Conservation (phyloP, 1,284 basidiomycete species). For the Paramarasmius palmivorus region DNA sequence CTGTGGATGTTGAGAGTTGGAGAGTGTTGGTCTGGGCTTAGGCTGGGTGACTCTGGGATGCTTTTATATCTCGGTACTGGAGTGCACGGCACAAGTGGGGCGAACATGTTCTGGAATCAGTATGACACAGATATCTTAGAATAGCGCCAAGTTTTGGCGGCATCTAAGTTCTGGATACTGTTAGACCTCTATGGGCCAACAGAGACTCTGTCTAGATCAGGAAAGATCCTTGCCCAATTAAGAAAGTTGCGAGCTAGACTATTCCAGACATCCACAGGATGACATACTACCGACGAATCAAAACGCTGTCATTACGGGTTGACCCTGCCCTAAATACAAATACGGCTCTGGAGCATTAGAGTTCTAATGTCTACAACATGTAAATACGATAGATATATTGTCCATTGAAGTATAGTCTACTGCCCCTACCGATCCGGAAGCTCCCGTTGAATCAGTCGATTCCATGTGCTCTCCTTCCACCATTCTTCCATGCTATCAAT, state of each 20-base stretch:
- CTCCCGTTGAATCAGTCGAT: conserved; percentile 80
- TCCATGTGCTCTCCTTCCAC: conserved; percentile 94
- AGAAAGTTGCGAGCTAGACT: neutral
- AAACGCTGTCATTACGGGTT: too few relatives aligned
- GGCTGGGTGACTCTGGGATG: too few relatives aligned
- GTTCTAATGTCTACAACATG: too few relatives aligned
- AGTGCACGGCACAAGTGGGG: too few relatives aligned
- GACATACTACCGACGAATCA: too few relatives aligned
- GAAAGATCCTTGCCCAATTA: neutral
- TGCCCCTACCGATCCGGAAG: conserved; percentile 73
- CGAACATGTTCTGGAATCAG: too few relatives aligned
- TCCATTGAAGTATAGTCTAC: neutral
- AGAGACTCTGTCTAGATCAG: neutral
- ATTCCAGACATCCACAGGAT: neutral
- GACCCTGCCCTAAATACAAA: too few relatives aligned
- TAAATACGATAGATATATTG: neutral
- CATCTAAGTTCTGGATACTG: neutral
- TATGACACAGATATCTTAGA: too few relatives aligned
- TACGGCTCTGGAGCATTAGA: too few relatives aligned
- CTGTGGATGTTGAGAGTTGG: neutral
- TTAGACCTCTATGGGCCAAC: too few relatives aligned
- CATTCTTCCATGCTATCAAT: conserved; percentile 83
- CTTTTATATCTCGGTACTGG: too few relatives aligned
- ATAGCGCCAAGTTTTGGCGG: too few relatives aligned
- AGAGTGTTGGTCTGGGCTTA: neutral